Evolutionary conservation across 2,329 filamentous ascomycete species (phyloP).

Genomic region (Neopestalotiopsis rosae): DNA sequence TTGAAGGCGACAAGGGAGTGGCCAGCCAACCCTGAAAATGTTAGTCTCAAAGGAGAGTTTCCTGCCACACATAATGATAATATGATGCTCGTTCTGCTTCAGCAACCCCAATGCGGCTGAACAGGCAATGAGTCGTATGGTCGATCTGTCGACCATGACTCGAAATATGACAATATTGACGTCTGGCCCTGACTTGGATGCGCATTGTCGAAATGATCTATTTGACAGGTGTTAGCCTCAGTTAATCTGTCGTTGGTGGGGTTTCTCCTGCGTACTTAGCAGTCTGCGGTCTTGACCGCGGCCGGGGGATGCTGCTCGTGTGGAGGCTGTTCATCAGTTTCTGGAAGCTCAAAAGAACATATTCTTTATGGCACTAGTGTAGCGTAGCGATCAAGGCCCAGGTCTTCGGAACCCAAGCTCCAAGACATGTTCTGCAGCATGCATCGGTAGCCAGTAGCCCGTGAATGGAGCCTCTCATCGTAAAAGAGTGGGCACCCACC

Average conservation of each 20-base stretch:
- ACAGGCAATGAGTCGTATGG: neutral
- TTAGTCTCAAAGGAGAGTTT: neutral
- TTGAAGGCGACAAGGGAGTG: constrained; percentile 13
- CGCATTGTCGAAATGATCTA: neutral
- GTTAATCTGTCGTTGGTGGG: neutral
- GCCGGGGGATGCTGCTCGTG: neutral
- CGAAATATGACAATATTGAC: neutral
- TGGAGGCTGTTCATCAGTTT: constrained; percentile 12
- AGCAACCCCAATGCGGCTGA: neutral
- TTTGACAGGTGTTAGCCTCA: constrained; percentile 4
- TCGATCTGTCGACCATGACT: no score
- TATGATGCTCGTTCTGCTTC: constrained; percentile 1
- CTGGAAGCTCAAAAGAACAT: constrained; percentile 10
- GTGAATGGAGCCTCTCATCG: neutral
- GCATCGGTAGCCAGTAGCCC: neutral
- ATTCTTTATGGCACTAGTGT: neutral
- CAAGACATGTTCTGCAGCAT: neutral
- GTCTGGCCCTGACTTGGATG: neutral
- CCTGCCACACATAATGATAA: neutral
- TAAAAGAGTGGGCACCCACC: neutral
- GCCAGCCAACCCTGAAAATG: constrained; percentile 9
- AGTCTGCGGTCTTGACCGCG: constrained; percentile 6
- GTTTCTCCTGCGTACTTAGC: neutral
- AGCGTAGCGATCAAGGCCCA: constrained; percentile 2
- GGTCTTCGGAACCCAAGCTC: neutral